phyloP scores from a whole-genome alignment of 129 eudicot genomes.

The Helianthus annuus region HanXRQr2.0-SUNRISE NC_035444.2:44542049-44542548 shows the following conservation, averaged over 20 bases:
- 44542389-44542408: slow-evolving; percentile 96
- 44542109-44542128: slow-evolving; percentile 78
- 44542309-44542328: slow-evolving; percentile 64
- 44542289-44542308: slow-evolving; percentile 67
- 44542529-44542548: too few species aligned
- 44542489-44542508: neutral
- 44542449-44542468: slow-evolving; percentile 1
- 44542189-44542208: neutral
- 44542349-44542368: slow-evolving; percentile 56
- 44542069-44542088: slow-evolving; percentile 94
- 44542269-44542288: slow-evolving; percentile 54
- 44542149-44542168: slow-evolving; percentile 72
- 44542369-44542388: slow-evolving; percentile 64
- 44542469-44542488: neutral
- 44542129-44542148: slow-evolving; percentile 68
- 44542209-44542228: slow-evolving; percentile 4
- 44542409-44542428: slow-evolving; percentile 87
- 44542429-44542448: slow-evolving; percentile 7
- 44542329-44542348: slow-evolving; percentile 44
- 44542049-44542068: slow-evolving; percentile 84
- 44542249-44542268: slow-evolving; percentile 41
- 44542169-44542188: slow-evolving; percentile 50
- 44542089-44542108: slow-evolving; percentile 70
- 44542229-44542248: slow-evolving; percentile 30
- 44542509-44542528: too few species aligned